Evolutionary conservation across 257 asterid species (phyloP), one percentile per base, ranked within the genome.

Genomic region (Mentha longifolia): DNA sequence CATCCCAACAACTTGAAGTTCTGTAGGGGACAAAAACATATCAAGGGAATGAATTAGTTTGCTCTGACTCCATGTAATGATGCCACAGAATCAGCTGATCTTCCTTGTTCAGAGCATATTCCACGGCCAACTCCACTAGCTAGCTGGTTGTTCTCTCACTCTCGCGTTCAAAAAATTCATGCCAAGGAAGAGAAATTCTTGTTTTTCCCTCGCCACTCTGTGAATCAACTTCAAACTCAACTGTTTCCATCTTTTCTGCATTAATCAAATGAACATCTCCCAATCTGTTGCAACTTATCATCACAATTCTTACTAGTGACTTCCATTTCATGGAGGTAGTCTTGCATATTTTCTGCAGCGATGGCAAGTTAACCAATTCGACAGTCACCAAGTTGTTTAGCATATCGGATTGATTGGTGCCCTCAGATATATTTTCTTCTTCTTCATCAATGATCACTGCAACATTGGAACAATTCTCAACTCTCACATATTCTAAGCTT

Each of bases 301-400:
- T 9, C 3, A 16, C 42, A 13, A 68, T 11, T 47, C 45, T 61
- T 1, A 54, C 20, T 4, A 60, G 14, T 13, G 79, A 75, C 20
- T 50, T 75, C 79, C 74, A 75, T 0, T 16, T 41, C 28, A 61
- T 11, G 31, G 70, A 50, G 3, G 20, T 12, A 39, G 5, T 39
- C 8, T 6, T 61, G 65, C 74, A 60, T 37, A 75, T 60, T 58
- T 65, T 41, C 41, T 30, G n/a, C 17, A 67, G 41, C 51, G 31
- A 2, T 19, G 74, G 65, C 65, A 75, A 75, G 74, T 75, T 61
- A 16, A 68, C 64, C 61, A 56, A 6, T 39, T 74, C 69, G 13
- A 67, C 11, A 4, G 59, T 49, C 64, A 33, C 54, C 63, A 74
- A 31, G 28, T 67, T 74, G 9, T 25, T 43, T 8, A 74, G 57